Evolutionary conservation across 306 rosid species (phyloP).

Genomic region (Parietaria judaica): DNA sequence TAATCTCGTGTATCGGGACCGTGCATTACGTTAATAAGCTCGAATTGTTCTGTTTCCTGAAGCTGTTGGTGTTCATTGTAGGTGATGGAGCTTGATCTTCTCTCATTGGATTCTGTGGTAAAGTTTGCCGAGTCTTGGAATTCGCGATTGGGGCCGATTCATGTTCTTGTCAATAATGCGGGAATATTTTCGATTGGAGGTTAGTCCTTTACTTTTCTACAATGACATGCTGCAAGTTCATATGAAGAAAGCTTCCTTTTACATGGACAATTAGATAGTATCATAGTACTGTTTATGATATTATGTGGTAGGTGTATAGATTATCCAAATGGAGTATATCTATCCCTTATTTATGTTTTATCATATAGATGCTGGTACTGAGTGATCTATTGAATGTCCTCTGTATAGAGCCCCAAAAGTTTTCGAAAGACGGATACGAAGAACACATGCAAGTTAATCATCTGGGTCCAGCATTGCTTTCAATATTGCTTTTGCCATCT

Average conservation of each 20-base stretch:
- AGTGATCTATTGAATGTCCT: slow-evolving; percentile 16
- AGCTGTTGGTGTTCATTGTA: slow-evolving; percentile 14
- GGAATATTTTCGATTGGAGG: slow-evolving; percentile 98
- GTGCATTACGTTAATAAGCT: too few relatives aligned
- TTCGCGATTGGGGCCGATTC: slow-evolving; percentile 77
- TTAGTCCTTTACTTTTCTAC: slow-evolving; percentile 12
- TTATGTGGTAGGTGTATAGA: too few relatives aligned
- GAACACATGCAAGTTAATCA: slow-evolving; percentile 99
- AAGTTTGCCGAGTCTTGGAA: slow-evolving; percentile 79
- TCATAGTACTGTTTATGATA: neutral
- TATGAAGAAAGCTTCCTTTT: too few relatives aligned
- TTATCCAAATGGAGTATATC: too few relatives aligned
- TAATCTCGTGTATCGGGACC: too few relatives aligned
- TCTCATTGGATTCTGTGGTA: slow-evolving; percentile 85
- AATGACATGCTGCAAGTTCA: neutral
- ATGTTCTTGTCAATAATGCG: slow-evolving; percentile 92
- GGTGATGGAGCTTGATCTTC: slow-evolving; percentile 93
- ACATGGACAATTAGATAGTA: too few relatives aligned
- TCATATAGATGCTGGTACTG: slow-evolving; percentile 1
- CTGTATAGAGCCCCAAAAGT: slow-evolving; percentile 68
- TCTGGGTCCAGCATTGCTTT: slow-evolving; percentile 91
- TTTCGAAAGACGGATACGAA: slow-evolving; percentile 90
- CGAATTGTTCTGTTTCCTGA: slow-evolving; percentile 6
- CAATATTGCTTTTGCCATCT: slow-evolving; percentile 89
- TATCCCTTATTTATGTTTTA: neutral